Evolutionary conservation across 225 moss, liverwort and hornwort genomes (phyloP).

Genomic region (Ulota crispa): DNA sequence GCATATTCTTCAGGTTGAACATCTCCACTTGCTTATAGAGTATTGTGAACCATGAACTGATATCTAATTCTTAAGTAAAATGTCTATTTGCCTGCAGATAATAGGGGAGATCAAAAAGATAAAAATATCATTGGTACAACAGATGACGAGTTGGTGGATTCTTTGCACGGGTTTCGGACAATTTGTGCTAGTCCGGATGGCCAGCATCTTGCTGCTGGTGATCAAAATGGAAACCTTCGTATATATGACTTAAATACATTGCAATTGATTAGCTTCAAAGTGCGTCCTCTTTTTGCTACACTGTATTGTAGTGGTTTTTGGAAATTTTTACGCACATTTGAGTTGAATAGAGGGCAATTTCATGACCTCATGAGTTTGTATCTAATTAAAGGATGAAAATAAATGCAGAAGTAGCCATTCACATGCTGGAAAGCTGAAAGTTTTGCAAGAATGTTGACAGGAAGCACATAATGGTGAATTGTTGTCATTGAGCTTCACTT

Average conservation of each 20-base stretch:
- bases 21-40: background rate
- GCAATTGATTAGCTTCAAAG: conserved; percentile 69
- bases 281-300: conserved; percentile 31
- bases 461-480: conserved; percentile 86
- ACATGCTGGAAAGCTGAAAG: conserved; percentile 53
- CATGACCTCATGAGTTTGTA: background rate
- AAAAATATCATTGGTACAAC: conserved; percentile 21
- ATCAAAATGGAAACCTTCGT: conserved; percentile 70
- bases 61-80: background rate
- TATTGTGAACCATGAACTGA: background rate
- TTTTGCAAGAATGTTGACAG: conserved; percentile 84
- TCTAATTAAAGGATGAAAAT: conserved; percentile 12
- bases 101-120: conserved; percentile 41
- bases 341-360: conserved; percentile 5
- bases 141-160: conserved; percentile 49
- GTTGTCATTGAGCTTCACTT: conserved; percentile 67
- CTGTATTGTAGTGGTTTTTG: conserved; percentile 14
- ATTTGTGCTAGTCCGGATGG: conserved; percentile 73
- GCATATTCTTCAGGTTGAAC: background rate
- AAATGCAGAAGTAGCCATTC: conserved; percentile 31
- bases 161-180: conserved; percentile 65
- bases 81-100: conserved; percentile 37
- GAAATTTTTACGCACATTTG: background rate
- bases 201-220: conserved; percentile 79
- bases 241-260: conserved; percentile 66